Conservation (phyloP, 148 eudicot species). For the Euryodendron excelsum region DNA sequence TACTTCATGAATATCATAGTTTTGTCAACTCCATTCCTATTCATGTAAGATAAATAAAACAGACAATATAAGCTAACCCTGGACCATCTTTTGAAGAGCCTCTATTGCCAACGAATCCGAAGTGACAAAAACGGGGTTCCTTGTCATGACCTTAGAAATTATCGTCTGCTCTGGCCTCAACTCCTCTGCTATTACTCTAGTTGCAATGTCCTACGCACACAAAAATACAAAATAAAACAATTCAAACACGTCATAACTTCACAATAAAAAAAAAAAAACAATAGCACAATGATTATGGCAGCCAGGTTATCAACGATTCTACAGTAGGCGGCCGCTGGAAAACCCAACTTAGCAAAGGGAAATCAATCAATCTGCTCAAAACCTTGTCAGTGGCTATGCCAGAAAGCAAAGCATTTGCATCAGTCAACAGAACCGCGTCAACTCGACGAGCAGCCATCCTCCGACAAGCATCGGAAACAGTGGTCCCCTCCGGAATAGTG, state of each 20-base stretch:
- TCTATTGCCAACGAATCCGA: conserved; percentile 92
- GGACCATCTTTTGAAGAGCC: conserved; percentile 96
- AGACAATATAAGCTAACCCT: conserved; percentile 43
- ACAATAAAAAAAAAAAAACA: not conserved
- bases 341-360: not conserved
- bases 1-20: not conserved
- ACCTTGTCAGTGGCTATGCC: conserved; percentile 97
- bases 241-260: too few relatives aligned
- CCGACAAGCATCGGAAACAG: conserved; percentile 89
- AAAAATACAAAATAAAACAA: not conserved
- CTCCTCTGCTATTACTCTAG: conserved; percentile 90
- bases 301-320: too few relatives aligned
- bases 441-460: conserved; percentile 92
- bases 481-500: conserved; percentile 91
- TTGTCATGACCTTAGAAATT: conserved; percentile 88
- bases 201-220: conserved; percentile 66
- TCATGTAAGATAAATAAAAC: conserved; percentile 2
- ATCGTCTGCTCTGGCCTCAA: conserved; percentile 79
- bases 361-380: not conserved
- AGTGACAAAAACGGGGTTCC: conserved; percentile 88
- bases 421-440: conserved; percentile 89
- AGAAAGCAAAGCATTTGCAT: conserved; percentile 89
- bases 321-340: too few relatives aligned
- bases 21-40: not conserved
- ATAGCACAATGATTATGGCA: too few relatives aligned